Evolutionary conservation across 768 basidiomycete species (phyloP).

Genomic region (Podaxis pistillaris): DNA sequence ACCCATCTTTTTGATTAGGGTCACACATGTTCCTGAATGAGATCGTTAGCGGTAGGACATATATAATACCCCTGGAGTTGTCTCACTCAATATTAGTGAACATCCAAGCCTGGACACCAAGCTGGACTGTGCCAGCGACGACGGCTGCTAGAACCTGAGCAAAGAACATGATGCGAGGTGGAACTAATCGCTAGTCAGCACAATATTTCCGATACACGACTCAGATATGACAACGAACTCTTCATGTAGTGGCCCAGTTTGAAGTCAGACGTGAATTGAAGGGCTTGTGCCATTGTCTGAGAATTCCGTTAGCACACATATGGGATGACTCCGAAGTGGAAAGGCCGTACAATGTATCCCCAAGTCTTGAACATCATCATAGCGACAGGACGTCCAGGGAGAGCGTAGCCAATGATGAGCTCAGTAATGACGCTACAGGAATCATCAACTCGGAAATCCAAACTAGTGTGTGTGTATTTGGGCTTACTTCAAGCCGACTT

Average conservation of each 20-base stretch:
- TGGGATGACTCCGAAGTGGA: neutral
- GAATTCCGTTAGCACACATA: neutral
- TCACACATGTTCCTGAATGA: constrained; percentile 44
- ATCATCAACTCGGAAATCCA: neutral
- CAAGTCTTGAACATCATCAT: constrained; percentile 72
- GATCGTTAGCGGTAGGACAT: neutral
- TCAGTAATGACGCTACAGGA: constrained; percentile 52
- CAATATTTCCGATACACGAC: neutral
- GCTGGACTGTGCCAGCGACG: constrained; percentile 63
- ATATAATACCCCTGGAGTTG: neutral
- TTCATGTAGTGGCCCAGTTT: constrained; percentile 76
- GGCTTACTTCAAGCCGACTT: constrained; percentile 56
- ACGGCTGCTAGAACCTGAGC: constrained; percentile 53
- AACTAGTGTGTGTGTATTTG: neutral
- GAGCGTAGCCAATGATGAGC: constrained; percentile 58
- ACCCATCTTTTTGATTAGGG: constrained; percentile 42
- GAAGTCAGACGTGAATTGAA: constrained; percentile 60
- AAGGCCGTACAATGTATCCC: constrained; percentile 41
- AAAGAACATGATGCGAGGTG: constrained; percentile 57
- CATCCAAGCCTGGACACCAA: constrained; percentile 67
- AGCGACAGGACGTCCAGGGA: constrained; percentile 68
- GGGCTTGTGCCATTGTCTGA: constrained; percentile 54
- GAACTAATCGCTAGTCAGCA: constrained; percentile 31
- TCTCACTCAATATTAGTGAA: constrained; percentile 46
- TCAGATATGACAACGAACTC: constrained; percentile 44